A percentile compares a stretch with the other conserved stretches of the same genome.
Conservation (phyloP, 23 red algal species). For the Gracilaria vermiculophylla region DNA sequence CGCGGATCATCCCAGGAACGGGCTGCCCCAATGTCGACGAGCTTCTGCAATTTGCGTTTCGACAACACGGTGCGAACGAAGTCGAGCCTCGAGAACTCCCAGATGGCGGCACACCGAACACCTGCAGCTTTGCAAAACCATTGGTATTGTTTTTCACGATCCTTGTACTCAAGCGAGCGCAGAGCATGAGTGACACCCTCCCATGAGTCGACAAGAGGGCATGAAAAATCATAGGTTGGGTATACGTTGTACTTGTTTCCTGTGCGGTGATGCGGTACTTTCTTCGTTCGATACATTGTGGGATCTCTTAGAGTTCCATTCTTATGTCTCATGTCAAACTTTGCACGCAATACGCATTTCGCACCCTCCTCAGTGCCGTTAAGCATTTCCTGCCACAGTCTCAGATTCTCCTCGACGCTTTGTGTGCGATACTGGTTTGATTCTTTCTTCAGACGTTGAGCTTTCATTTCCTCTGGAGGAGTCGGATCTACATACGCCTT, state of each 20-base stretch:
- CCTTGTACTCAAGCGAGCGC: slow-evolving; percentile 92
- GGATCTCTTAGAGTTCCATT: slow-evolving; percentile 94
- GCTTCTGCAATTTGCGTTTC: slow-evolving; percentile 93
- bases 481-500: slow-evolving; percentile 97
- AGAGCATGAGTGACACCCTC: slow-evolving; percentile 98
- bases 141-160: slow-evolving; percentile 90
- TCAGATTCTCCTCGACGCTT: slow-evolving; percentile 74
- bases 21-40: slow-evolving; percentile 82
- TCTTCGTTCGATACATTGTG: slow-evolving; percentile 86
- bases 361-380: slow-evolving; percentile 55
- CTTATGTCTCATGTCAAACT: slow-evolving; percentile 98
- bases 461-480: slow-evolving; percentile 80
- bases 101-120: slow-evolving; percentile 72
- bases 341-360: slow-evolving; percentile 85
- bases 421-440: slow-evolving; percentile 82
- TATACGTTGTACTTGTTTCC: slow-evolving; percentile 90
- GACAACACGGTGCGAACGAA: slow-evolving; percentile 92
- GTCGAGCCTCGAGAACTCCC: slow-evolving; percentile 95
- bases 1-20: slow-evolving; percentile 97
- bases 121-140: slow-evolving; percentile 84
- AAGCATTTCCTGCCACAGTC: slow-evolving; percentile 91
- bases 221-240: slow-evolving; percentile 99
- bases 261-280: slow-evolving; percentile 66
- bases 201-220: slow-evolving; percentile 96
- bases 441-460: slow-evolving; percentile 79